Evolutionary conservation across 257 asterid species (phyloP), one percentile per base, ranked within the genome.

Genomic region (Euphrasia confusa): DNA sequence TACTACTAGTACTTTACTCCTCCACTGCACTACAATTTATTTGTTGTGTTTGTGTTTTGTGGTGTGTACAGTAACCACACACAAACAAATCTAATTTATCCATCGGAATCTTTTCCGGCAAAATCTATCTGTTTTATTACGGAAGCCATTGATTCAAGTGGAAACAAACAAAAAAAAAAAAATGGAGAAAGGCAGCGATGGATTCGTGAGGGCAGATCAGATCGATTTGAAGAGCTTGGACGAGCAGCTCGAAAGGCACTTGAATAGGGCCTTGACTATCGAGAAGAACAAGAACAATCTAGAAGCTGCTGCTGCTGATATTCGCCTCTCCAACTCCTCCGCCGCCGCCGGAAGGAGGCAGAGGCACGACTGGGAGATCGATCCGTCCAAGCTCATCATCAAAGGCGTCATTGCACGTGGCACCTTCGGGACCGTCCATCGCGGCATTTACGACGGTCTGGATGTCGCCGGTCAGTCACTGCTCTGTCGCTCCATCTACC

Each of bases 311-410:
- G 83, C 33, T 30, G 33, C 33, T 7, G 40, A 35, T 7, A 7
- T 35, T 7, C 5, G 57, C 64, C 58, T 73, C 4, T 7, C 61
- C 47, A 35, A 7, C 60, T 32, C 80, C 11, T 27, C 73, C 18
- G 5, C 72, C 18, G 3, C 64, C 18, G 6, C 64, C 18, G 12
- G 68, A 13, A 15, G 83, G 61, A 71, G 83, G 67, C 83, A 73
- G 74, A 76, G 95, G 78, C 78, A 76, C 2, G 95, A 89, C 12
- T 89, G 96, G 96, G 96, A 89, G 76, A 89, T 89, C 67, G 96
- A 89, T 63, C 88, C 95, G 3, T 66, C 90, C 4, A 86, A 89
- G 74, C 63, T 86, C 53, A 58, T 82, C 63, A 79, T 89, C 58
- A 84, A 86, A 66, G 54, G 68, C n/a, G 86, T 82, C 11, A 78